Conservation (phyloP, 331 rosid species). For the Acacia pycnantha region DNA sequence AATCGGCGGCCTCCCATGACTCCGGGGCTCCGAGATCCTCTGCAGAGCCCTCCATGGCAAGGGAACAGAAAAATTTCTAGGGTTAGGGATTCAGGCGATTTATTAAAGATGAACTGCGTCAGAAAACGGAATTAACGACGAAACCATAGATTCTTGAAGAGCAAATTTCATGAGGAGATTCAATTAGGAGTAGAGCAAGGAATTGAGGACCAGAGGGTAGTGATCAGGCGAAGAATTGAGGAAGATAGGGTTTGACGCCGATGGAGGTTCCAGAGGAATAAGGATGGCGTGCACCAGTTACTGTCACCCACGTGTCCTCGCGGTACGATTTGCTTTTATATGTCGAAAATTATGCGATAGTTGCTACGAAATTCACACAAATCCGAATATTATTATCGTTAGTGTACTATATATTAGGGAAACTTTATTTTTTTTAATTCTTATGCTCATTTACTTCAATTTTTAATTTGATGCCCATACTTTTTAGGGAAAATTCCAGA, state of each 20-base stretch:
- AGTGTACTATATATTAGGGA: too few relatives aligned
- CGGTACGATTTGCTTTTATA: not conserved
- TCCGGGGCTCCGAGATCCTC: slow-evolving; percentile 97
- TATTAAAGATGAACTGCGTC: slow-evolving; percentile 27
- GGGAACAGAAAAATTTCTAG: slow-evolving; percentile 17
- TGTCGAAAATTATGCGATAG: not conserved
- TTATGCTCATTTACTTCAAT: too few relatives aligned
- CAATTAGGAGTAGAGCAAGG: slow-evolving; percentile 31
- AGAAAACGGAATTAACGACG: slow-evolving; percentile 17
- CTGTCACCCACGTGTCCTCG: slow-evolving; percentile 35
- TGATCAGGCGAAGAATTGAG: not conserved
- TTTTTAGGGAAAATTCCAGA: too few relatives aligned
- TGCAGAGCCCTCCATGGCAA: slow-evolving; percentile 83
- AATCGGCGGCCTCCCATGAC: slow-evolving; percentile 93
- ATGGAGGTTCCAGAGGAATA: not conserved
- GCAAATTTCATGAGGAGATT: slow-evolving; percentile 51
- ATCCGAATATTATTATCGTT: too few relatives aligned
- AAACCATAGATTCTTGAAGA: slow-evolving; percentile 33
- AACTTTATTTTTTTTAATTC: too few relatives aligned
- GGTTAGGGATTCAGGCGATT: slow-evolving; percentile 33
- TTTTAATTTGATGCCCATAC: too few relatives aligned
- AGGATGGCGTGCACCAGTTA: slow-evolving; percentile 29
- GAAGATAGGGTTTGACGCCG: slow-evolving; percentile 31
- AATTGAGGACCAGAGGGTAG: not conserved
- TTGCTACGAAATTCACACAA: not conserved